phyloP scores from a whole-genome alignment of 441 rosid species.

The Pelargonium fulgidum region DNA sequence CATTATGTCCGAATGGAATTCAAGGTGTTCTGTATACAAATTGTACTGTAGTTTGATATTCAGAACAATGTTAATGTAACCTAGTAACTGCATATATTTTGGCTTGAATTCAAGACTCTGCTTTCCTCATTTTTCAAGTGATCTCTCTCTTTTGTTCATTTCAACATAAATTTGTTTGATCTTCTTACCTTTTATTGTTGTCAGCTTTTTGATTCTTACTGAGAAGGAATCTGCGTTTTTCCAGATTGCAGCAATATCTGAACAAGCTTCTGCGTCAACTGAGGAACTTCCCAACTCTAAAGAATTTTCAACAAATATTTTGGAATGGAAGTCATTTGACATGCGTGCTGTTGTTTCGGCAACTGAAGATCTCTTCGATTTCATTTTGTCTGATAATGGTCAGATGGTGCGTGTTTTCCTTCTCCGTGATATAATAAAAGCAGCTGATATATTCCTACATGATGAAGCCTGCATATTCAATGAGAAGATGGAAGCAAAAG shows the following conservation, averaged over 20 bases:
- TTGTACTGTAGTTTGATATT: too few relatives aligned
- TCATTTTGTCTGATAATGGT: conserved; percentile 80
- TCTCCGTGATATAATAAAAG: conserved; percentile 64
- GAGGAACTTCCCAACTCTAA: conserved; percentile 34
- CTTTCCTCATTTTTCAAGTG: too few relatives aligned
- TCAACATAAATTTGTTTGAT: too few relatives aligned
- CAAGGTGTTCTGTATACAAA: too few relatives aligned
- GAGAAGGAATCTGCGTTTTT: conserved; percentile 12
- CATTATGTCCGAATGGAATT: too few relatives aligned
- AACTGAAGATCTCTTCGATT: conserved; percentile 81
- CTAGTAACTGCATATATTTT: too few relatives aligned
- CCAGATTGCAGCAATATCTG: conserved; percentile 89
- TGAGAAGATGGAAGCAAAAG: conserved; percentile 26
- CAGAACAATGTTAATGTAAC: too few relatives aligned
- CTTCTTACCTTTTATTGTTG: too few relatives aligned
- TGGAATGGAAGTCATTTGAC: conserved; percentile 77
- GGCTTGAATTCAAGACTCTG: too few relatives aligned
- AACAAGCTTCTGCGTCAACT: conserved; percentile 56
- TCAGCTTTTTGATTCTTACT: neutral
- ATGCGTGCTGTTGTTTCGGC: conserved; percentile 83
- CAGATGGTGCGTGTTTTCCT: conserved; percentile 72
- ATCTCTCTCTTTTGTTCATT: too few relatives aligned
- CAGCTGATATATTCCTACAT: conserved; percentile 52
- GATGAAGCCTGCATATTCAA: conserved; percentile 41
- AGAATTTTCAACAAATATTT: conserved; percentile 30